Conservation (phyloP, 805 yeast genomes). For the Starmerella riodocensis region DNA sequence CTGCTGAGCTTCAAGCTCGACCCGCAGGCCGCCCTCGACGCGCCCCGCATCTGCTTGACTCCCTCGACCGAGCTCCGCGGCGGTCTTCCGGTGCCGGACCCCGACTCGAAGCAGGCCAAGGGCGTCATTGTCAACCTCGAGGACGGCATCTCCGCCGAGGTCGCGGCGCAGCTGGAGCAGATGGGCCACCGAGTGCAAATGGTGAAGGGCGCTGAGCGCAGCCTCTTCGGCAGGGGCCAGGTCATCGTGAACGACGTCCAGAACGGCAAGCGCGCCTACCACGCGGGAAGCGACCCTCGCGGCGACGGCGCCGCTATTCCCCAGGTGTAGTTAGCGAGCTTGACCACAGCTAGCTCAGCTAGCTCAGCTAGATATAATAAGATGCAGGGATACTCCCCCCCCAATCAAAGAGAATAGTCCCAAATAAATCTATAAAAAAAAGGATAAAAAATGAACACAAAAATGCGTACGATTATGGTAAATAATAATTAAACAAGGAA, state of each 20-base stretch:
- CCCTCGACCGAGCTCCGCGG: constrained; percentile 46
- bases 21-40: constrained; percentile 64
- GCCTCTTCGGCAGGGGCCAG: constrained; percentile 52
- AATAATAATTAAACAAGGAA: neutral
- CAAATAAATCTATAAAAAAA: too few relatives aligned
- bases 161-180: constrained; percentile 33
- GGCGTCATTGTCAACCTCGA: constrained; percentile 48
- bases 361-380: too few relatives aligned
- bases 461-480: neutral
- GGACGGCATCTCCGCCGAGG: constrained; percentile 43
- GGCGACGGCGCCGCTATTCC: constrained; percentile 78
- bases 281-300: constrained; percentile 67
- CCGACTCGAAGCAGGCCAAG: neutral
- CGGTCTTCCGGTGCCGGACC: constrained; percentile 39
- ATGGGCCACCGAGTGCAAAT: constrained; percentile 47
- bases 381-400: neutral
- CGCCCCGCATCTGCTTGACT: constrained; percentile 55
- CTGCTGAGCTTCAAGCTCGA: constrained; percentile 46
- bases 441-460: neutral
- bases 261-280: constrained; percentile 36
- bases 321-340: constrained; percentile 26
- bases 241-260: constrained; percentile 37
- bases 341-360: too few relatives aligned
- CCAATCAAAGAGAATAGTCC: too few relatives aligned
- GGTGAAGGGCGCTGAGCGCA: constrained; percentile 33